phyloP scores from a whole-genome alignment of 352 stramenopile genomes.

The Phytophthora melonis region DNA sequence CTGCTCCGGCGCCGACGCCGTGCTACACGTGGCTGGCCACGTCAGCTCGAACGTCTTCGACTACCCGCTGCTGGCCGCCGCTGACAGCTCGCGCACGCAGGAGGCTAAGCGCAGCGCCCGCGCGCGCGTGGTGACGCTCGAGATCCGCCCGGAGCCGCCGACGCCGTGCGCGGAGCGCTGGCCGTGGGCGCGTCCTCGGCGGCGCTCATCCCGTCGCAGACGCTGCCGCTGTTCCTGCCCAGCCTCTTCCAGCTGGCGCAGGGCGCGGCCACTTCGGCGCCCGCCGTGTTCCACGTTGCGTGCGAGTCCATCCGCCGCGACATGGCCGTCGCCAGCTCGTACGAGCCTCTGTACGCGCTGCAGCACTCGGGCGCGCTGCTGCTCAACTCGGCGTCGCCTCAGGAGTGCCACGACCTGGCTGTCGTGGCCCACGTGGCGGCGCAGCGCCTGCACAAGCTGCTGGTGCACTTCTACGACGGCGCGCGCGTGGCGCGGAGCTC shows the following conservation, averaged over 20 bases:
- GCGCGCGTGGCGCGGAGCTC: constrained; percentile 67
- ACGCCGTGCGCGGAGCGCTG: constrained; percentile 68
- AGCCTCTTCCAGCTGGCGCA: constrained; percentile 72
- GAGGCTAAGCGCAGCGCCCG: constrained; percentile 33
- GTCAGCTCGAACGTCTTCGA: constrained; percentile 71
- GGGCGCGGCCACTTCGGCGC: constrained; percentile 29
- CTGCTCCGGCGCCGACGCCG: constrained; percentile 61
- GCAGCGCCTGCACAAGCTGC: constrained; percentile 62
- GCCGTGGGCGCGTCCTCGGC: constrained; percentile 57
- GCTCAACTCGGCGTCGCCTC: constrained; percentile 70
- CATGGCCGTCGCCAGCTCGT: constrained; percentile 65
- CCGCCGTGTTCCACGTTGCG: constrained; percentile 71
- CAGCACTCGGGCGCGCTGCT: constrained; percentile 79
- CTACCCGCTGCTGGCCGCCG: constrained; percentile 56
- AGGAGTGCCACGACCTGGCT: constrained; percentile 84
- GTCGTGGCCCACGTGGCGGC: constrained; percentile 81
- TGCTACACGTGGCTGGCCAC: constrained; percentile 67
- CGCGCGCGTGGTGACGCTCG: constrained; percentile 70
- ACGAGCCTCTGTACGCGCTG: constrained; percentile 71
- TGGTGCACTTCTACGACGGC: constrained; percentile 88
- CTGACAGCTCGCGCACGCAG: constrained; percentile 13
- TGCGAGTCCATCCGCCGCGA: constrained; percentile 66
- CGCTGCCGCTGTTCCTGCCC: constrained; percentile 78
- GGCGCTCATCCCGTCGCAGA: constrained; percentile 74
- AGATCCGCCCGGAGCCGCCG: constrained; percentile 68